phyloP scores from a whole-genome alignment of 1,284 basidiomycete genomes.

The Cutaneotrichosporon cavernicola region DNA sequence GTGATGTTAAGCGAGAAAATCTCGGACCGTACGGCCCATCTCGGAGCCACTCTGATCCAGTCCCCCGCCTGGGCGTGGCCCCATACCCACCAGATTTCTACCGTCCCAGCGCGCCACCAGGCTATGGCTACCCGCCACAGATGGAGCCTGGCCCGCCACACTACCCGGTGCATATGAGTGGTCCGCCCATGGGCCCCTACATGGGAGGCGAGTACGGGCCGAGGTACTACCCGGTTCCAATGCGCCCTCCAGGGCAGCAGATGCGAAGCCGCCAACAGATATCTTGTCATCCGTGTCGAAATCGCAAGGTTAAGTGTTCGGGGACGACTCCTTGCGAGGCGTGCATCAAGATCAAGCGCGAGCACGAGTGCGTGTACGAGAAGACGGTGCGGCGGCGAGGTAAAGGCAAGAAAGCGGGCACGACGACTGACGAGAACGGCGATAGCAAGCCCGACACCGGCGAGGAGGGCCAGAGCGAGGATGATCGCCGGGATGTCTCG shows the following conservation, averaged over 20 bases:
- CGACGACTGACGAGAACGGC: background rate
- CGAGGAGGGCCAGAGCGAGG: background rate
- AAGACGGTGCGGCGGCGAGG: constrained; percentile 38
- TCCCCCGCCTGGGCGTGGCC: background rate
- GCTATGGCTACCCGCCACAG: background rate
- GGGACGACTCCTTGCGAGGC: constrained; percentile 40
- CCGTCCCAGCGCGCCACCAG: background rate
- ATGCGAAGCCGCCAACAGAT: constrained; percentile 37
- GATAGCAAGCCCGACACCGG: background rate
- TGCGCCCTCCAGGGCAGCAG: constrained; percentile 4
- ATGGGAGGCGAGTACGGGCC: background rate
- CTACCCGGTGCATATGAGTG: background rate
- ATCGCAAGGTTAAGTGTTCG: constrained; percentile 45
- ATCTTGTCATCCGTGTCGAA: constrained; percentile 43
- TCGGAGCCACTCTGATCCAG: constrained; percentile 3
- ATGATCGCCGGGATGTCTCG: background rate
- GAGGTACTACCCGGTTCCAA: background rate
- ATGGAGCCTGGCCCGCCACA: background rate
- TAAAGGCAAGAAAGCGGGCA: constrained; percentile 30
- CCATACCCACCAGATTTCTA: background rate
- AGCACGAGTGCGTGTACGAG: constrained; percentile 42
- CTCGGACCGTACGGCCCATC: background rate
- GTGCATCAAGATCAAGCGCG: constrained; percentile 34
- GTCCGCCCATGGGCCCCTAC: background rate
- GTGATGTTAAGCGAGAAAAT: background rate